Percentiles rank a stretch among this genome's conserved stretches.
These are phyloP conservation scores for Plantago ovata DNA, from an alignment of 257 asterid genomes.

Conservation along the genomic window DNA sequence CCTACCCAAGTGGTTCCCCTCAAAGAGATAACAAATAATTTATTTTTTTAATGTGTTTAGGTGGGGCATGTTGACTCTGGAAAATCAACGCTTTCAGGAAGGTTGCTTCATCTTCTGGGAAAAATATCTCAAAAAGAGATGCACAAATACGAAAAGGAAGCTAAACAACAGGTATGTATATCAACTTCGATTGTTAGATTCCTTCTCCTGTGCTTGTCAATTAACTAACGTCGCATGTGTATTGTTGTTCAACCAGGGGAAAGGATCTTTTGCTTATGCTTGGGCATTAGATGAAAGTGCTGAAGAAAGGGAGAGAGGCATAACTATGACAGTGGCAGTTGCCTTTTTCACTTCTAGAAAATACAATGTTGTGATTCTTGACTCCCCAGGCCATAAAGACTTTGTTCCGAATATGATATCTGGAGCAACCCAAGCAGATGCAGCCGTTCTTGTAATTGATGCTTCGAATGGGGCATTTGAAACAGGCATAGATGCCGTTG, in stretches of 20 bases:
- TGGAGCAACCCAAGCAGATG: constrained; percentile 99
- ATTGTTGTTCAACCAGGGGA: constrained; percentile 61
- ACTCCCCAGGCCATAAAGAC: constrained; percentile 98
- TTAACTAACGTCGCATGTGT: constrained; percentile 9
- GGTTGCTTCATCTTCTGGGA: constrained; percentile 85
- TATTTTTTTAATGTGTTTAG: constrained; percentile 32
- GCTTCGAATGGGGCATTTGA: constrained; percentile 93
- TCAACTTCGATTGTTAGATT: constrained; percentile 2
- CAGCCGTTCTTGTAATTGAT: constrained; percentile 88
- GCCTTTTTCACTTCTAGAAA: constrained; percentile 73
- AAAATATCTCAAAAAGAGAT: constrained; percentile 75
- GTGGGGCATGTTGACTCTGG: constrained; percentile 99
- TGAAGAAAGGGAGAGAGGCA: constrained; percentile 98
- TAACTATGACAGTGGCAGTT: constrained; percentile 96
- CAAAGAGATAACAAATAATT: constrained; percentile 13
- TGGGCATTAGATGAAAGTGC: constrained; percentile 99
- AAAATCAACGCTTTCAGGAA: constrained; percentile 95
- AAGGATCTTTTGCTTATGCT: constrained; percentile 96
- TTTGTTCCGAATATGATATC: constrained; percentile 99
- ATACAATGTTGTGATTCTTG: constrained; percentile 80
- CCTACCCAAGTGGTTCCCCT: constrained; percentile 2
- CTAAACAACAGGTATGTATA: constrained; percentile 63
- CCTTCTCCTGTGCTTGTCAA: constrained; percentile 18
- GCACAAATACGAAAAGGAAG: constrained; percentile 85
- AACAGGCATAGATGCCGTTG: constrained; percentile 74